Percentiles rank a stretch among this genome's conserved stretches.
Evolutionary conservation across 169 alveolate genomes (phyloP).

Genomic region (Plasmodium gallinaceum): DNA sequence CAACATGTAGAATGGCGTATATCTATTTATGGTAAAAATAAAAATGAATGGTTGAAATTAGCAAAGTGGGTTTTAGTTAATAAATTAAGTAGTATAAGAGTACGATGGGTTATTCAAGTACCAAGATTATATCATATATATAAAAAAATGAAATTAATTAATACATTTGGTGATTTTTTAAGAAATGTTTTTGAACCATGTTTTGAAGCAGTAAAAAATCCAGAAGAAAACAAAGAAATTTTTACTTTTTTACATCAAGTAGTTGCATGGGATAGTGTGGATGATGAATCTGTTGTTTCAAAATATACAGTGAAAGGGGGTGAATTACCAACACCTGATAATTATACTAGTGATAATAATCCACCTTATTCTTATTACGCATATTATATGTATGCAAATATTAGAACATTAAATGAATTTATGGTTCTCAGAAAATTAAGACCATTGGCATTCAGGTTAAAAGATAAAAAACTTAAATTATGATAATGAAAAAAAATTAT

Average conservation of each 20-base stretch:
- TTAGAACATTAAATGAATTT: slow-evolving; percentile 89
- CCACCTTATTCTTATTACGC: slow-evolving; percentile 95
- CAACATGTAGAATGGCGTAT: slow-evolving; percentile 94
- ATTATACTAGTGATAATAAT: slow-evolving; percentile 85
- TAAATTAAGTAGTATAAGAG: slow-evolving; percentile 79
- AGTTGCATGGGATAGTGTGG: slow-evolving; percentile 91
- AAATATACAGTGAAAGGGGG: slow-evolving; percentile 79
- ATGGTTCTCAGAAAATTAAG: slow-evolving; percentile 87
- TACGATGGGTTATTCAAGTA: slow-evolving; percentile 92
- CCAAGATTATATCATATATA: slow-evolving; percentile 92
- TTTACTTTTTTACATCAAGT: slow-evolving; percentile 78
- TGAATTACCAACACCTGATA: slow-evolving; percentile 86
- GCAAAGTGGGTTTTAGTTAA: slow-evolving; percentile 92
- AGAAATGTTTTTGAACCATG: slow-evolving; percentile 88
- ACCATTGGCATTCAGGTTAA: slow-evolving; percentile 86
- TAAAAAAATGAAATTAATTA: slow-evolving; percentile 80
- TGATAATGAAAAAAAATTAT: background rate
- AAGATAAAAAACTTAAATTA: background rate
- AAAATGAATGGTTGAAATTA: slow-evolving; percentile 92
- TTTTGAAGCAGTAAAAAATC: slow-evolving; percentile 89
- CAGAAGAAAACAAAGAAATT: slow-evolving; percentile 86
- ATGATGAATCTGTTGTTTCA: slow-evolving; percentile 87
- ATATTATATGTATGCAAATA: slow-evolving; percentile 93
- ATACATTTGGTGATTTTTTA: slow-evolving; percentile 88
- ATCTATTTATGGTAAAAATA: slow-evolving; percentile 92